These are phyloP conservation scores for Poteriospumella lacustris DNA, from an alignment of 108 stramenopile species.

Conservation along the genomic window DNA sequence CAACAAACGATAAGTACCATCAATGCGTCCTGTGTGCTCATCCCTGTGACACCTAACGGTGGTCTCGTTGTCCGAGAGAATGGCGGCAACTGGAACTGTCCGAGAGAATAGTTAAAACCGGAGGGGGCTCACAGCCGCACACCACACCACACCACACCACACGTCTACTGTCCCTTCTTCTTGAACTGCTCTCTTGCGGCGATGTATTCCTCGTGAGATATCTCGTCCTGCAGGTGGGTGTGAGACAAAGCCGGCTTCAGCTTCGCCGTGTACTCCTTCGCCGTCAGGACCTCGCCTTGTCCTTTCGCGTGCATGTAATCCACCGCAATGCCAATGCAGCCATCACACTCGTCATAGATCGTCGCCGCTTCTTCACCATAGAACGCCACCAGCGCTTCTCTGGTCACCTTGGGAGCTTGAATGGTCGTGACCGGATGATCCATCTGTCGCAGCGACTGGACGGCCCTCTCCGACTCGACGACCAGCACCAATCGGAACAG, in stretches of 20 bases:
- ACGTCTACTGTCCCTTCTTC: too few relatives aligned
- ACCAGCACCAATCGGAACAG: neutral
- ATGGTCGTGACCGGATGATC: too few relatives aligned
- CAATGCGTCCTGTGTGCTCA: too few relatives aligned
- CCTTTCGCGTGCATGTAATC: neutral
- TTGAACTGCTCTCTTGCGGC: neutral
- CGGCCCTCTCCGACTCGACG: neutral
- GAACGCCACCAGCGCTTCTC: neutral
- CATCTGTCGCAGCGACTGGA: neutral
- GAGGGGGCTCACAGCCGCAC: too few relatives aligned
- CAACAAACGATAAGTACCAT: too few relatives aligned
- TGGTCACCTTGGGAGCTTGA: neutral
- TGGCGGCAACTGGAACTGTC: too few relatives aligned
- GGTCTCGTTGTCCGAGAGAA: too few relatives aligned
- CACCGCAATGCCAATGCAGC: neutral
- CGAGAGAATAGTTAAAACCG: too few relatives aligned
- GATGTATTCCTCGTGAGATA: neutral
- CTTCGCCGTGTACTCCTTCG: neutral
- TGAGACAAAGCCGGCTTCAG: too few relatives aligned
- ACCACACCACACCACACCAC: too few relatives aligned
- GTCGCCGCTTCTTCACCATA: neutral
- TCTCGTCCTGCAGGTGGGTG: neutral
- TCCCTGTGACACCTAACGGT: too few relatives aligned
- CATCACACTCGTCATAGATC: neutral
- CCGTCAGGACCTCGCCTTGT: neutral